phyloP scores from a whole-genome alignment of 495 filamentous ascomycete species.

The Aspergillus sclerotiicarbonarius region DNA sequence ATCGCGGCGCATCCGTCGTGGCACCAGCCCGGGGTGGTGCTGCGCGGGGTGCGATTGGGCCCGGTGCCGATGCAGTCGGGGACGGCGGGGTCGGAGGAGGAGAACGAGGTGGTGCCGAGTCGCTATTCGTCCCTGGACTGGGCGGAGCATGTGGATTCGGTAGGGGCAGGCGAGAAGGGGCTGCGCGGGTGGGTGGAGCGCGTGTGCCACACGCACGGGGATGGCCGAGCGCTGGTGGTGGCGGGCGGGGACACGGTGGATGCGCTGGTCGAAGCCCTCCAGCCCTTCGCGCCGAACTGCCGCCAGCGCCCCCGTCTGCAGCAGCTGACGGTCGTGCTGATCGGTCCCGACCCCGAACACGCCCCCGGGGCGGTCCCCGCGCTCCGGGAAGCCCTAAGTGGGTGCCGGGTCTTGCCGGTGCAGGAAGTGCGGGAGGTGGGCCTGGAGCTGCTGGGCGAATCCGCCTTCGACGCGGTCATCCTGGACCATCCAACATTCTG shows the following conservation, averaged over 20 bases:
- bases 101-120: not conserved
- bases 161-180: no score
- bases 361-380: no score
- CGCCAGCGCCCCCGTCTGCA: not conserved
- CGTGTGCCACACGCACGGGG: not conserved
- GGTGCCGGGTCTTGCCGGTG: no score
- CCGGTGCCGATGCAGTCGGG: not conserved
- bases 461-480: no score
- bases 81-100: not conserved
- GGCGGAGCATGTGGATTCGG: constrained; percentile 1
- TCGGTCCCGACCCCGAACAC: no score
- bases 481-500: no score
- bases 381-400: no score
- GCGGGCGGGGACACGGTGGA: not conserved
- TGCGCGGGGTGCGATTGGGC: constrained; percentile 12
- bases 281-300: not conserved
- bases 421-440: no score
- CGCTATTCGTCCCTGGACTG: not conserved
- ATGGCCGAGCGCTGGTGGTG: not conserved
- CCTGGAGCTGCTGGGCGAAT: no score
- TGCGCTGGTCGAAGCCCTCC: not conserved
- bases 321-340: not conserved
- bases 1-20: constrained; percentile 21
- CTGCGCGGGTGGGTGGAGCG: no score
- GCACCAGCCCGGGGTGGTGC: constrained; percentile 20